A percentile compares a stretch with the other conserved stretches of the same genome.
Conservation (phyloP, 2,329 filamentous ascomycete genomes). For the Aureobasidium sp. region DNA sequence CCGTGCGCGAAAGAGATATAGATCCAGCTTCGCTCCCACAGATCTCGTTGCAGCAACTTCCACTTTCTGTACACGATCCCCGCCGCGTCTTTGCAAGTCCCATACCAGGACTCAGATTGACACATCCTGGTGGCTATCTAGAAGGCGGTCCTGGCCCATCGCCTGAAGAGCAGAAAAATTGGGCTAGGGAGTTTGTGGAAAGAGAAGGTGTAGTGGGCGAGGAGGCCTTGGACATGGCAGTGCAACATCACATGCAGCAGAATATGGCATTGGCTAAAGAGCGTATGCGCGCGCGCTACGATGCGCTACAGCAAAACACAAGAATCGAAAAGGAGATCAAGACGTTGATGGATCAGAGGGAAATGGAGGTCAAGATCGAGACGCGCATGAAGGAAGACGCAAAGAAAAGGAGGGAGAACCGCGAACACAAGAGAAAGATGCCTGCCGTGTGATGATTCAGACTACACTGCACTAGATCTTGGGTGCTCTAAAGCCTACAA, state of each 20-base stretch:
- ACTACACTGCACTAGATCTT: background rate
- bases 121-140: conserved; percentile 40
- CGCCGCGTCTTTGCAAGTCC: conserved; percentile 37
- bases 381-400: conserved; percentile 36
- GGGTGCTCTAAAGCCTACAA: conserved; percentile 36
- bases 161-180: conserved; percentile 30
- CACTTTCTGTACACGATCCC: conserved; percentile 37
- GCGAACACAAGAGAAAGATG: conserved; percentile 24
- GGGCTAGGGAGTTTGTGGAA: conserved; percentile 35
- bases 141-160: conserved; percentile 42
- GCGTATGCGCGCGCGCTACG: conserved; percentile 30
- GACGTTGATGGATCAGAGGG: conserved; percentile 37
- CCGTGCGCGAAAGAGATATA: conserved; percentile 25
- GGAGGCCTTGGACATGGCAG: conserved; percentile 30
- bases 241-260: conserved; percentile 26
- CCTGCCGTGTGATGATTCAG: conserved; percentile 3
- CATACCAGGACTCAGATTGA: conserved; percentile 40
- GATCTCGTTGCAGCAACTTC: conserved; percentile 31
- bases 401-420: conserved; percentile 30
- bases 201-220: conserved; percentile 31
- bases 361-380: conserved; percentile 39
- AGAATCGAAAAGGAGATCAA: conserved; percentile 38
- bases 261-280: conserved; percentile 27
- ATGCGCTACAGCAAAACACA: conserved; percentile 36
- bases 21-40: conserved; percentile 23